A percentile compares a stretch with the other conserved stretches of the same genome.
Conservation (phyloP, 768 basidiomycete genomes). For the Rossbeevera mucosa region DNA sequence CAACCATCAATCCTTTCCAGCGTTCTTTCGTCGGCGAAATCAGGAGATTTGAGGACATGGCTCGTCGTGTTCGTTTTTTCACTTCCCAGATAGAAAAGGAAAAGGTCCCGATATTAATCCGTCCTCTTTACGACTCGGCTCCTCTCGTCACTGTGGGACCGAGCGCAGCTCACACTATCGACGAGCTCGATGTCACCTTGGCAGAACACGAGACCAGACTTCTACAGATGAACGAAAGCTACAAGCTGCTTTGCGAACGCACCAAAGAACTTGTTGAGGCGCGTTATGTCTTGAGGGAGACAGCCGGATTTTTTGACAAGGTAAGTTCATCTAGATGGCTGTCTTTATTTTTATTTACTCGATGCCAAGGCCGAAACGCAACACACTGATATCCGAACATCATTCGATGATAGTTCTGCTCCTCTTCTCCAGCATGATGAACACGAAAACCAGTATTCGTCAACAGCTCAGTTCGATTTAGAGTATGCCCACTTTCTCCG, state of each 20-base stretch:
- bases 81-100: conserved; percentile 80
- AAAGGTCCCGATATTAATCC: conserved; percentile 74
- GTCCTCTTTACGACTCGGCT: conserved; percentile 81
- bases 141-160: conserved; percentile 88
- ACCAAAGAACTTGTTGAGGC: conserved; percentile 89
- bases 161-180: conserved; percentile 87
- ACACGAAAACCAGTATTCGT: conserved; percentile 58
- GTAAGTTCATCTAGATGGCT: conserved; percentile 36
- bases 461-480: conserved; percentile 70
- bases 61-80: conserved; percentile 91
- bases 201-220: conserved; percentile 83
- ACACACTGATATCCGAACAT: conserved; percentile 75
- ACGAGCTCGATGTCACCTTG: conserved; percentile 87
- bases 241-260: conserved; percentile 81
- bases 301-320: conserved; percentile 92
- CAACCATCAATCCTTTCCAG: conserved; percentile 94
- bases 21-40: conserved; percentile 97
- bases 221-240: conserved; percentile 87
- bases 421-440: conserved; percentile 92
- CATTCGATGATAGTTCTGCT: conserved; percentile 87
- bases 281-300: conserved; percentile 89
- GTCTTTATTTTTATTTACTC: conserved; percentile 5
- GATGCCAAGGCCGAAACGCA: conserved; percentile 65
- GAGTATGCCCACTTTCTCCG: conserved; percentile 52
- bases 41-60: conserved; percentile 93